Evolutionary conservation across 345 rosid species (phyloP), one percentile per base, ranked within the genome.

Genomic region (Gossypium thurberi): DNA sequence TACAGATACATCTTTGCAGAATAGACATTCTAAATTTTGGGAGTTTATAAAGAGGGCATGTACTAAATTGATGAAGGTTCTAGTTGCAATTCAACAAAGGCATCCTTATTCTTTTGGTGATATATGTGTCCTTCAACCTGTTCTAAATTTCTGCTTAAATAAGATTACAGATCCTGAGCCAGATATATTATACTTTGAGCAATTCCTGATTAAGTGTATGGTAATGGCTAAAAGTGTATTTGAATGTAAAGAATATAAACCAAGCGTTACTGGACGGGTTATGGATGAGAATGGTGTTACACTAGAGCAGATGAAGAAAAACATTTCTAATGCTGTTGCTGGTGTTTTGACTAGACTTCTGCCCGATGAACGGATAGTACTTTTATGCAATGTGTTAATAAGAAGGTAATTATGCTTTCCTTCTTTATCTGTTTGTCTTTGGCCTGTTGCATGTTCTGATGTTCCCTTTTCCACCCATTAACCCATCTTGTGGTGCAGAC

Each of bases 61-160:
- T 77, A 87, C 87, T 42, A 95, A 95, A 82, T 78, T 95, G 83
- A 91, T 95, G 93, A 95, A 95, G 83, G 91, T 95, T 81, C 80
- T 95, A 72, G 81, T 86, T 63, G 84, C 90, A 56, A 81, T 95
- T 75, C 98, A 92, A 80, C 87, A 85, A 74, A 87, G 94, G 69
- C 99, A 95, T 87, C 98, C 98, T 75, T 92, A 84, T 82, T 82
- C 98, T 40, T 95, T 95, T 86, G 96, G 99, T 77, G 94, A 92
- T 78, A 87, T 85, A 77, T 81, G 89, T 76, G 90, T 86, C 78
- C 94, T 95, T 86, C 94, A 85, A 65, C 83, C 77, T 64, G 89
- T 92, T 46, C 64, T 92, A 89, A 93, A 87, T 84, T 95, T 95
- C 81, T 95, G 98, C 83, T 83, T 95, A 86, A 91, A 81, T 82